Base-by-base conservation (phyloP, 768 basidiomycete genomes). In the Psilocybe azurescens region DNA sequence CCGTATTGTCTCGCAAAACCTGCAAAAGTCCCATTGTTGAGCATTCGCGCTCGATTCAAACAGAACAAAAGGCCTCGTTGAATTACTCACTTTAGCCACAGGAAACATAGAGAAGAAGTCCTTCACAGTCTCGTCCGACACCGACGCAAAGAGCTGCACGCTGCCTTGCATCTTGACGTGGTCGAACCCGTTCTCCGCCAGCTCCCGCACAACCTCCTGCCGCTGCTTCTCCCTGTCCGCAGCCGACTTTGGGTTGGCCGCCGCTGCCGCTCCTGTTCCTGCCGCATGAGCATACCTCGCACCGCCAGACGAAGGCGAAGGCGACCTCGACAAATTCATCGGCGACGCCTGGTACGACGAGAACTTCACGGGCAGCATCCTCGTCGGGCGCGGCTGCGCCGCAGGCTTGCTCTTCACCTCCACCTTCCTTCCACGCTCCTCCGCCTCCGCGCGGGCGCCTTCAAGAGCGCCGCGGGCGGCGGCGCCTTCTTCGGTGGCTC, bases 81-180 rank as follows among this genome's bases (percentile, higher is more conserved):
- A 46, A 52, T 24, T 29, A 78, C 88, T 70, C 75, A 92, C 91
- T 82, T 86, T 82, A 52, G 93, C 86, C 18, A 91, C 83, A 63
- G 86, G 80, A 75, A 94, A 94, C 53, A 81, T 85, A 39, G 82
- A 80, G 70, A 94, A 89, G 67, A 91, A 91, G 59, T 73, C 77
- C 63, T 75, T 71, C n/a, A 95, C 86, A 62, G 90, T 88, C 38
- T 86, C 87, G 69, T 92, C 90, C 59, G 77, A 76, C 53, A 90
- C 83, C 14, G 78, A 78, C 53, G 79, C 81, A 53, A 83, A 76
- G 39, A 80, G 71, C 69, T 78, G 78, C 2, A 77, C 80, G 50
- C 80, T 78, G 11, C 81, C 78, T 55, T 85, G 83, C 14, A 94
- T 74, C 63, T 80, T 81, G 48, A 93, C 80, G 74, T 93, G 85